Evolutionary conservation across 2,329 filamentous ascomycete genomes (phyloP), one percentile per base, ranked within the genome.

Genomic region (Colletotrichum sp.): DNA sequence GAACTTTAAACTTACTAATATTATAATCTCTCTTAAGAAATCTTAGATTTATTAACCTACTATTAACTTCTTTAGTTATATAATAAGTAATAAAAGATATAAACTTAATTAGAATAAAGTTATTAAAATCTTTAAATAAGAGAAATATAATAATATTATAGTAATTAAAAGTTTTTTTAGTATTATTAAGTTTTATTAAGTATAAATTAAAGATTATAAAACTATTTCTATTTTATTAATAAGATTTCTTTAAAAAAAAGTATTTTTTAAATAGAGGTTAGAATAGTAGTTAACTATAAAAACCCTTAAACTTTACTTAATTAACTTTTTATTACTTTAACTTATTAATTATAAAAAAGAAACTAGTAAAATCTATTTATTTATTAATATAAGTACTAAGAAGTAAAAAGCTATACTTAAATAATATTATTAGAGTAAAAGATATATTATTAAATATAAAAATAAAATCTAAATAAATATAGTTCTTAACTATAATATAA

Each of bases 331-430:
- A 57, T 57, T 26, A 24, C 6, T 26, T 57, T 7, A 57, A 2
- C 14, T 1, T 57, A 26, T 57, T 16, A 26, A 26, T 16, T 57
- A 57, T 26, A 57, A 26, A 57, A 0, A 26, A 57, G 2, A 57
- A 57, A 5, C 7, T 55, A 55, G 1, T 14, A 13, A 57, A 57
- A 26, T 57, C 52, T 57, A 57, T 57, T 0, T 57, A 21, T 57
- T 0, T 21, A 57, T 1, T 57, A 26, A 57, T 57, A 57, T 57
- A 57, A 57, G 0, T 7, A 57, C 1, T 26, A 57, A 57, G 1
- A 4, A 1, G 0, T 57, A 26, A 2, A 0, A 0, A 3, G 4
- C 4, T 24, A 55, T 55, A 13, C 0, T 55, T 55, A 55, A 1
- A 2, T 55, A 55, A 55, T 55, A 55, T 3, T 55, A 55, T 14